Percentiles rank a stretch among this genome's conserved stretches.
Conservation (phyloP, 2,329 filamentous ascomycete species). For the Dactylellina drechsleri region DNA sequence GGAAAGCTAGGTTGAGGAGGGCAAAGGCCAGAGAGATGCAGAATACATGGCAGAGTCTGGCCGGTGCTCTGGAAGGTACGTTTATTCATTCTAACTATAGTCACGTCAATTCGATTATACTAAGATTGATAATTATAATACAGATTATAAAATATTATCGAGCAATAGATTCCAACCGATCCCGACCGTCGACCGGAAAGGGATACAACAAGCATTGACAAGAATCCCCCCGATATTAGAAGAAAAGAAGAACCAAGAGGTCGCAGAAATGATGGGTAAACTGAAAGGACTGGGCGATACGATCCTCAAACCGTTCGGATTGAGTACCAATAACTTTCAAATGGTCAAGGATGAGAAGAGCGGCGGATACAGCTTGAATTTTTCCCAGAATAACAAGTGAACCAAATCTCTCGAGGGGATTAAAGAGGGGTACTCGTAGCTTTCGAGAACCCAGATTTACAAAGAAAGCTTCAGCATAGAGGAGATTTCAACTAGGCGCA, state of each 20-base stretch:
- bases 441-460: too few relatives aligned
- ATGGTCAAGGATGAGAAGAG: constrained; percentile 90
- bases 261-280: constrained; percentile 97
- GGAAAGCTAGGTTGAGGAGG: constrained; percentile 50
- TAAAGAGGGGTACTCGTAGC: too few relatives aligned
- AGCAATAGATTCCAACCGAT: constrained; percentile 40
- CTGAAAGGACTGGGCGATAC: constrained; percentile 91
- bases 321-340: constrained; percentile 94
- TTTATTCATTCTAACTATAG: neutral
- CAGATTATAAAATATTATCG: constrained; percentile 50
- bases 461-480: too few relatives aligned
- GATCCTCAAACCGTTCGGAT: constrained; percentile 88
- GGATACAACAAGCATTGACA: constrained; percentile 31
- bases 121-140: neutral
- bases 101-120: neutral
- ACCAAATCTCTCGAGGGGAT: neutral
- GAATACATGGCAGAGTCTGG: constrained; percentile 44
- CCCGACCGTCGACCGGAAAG: constrained; percentile 37
- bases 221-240: constrained; percentile 75
- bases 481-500: too few relatives aligned
- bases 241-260: constrained; percentile 83
- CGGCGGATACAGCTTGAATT: constrained; percentile 95
- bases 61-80: constrained; percentile 44
- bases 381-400: constrained; percentile 66
- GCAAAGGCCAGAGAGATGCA: constrained; percentile 55